Conservation (phyloP, 345 rosid genomes). For the Murraya koenigii region DNA sequence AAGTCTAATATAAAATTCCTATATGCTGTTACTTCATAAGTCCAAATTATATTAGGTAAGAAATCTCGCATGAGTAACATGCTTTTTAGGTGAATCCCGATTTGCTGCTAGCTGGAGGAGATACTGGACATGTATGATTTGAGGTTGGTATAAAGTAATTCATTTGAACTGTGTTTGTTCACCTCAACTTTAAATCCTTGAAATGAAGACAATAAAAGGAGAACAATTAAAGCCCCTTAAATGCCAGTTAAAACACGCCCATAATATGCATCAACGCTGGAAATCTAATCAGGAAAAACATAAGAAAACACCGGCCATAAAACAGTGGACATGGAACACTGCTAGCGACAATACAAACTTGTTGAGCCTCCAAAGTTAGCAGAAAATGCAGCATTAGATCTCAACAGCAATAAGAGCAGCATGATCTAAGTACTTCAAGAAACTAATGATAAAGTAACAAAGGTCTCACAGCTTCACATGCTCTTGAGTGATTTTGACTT, state of each 20-base stretch:
- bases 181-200: not conserved
- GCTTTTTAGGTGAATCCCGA: not conserved
- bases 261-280: not conserved
- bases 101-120: not conserved
- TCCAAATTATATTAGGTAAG: not conserved
- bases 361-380: not conserved
- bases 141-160: not conserved
- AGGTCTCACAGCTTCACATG: not conserved
- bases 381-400: not conserved
- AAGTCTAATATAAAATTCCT: not conserved
- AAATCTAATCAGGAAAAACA: not conserved
- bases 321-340: not conserved
- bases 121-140: not conserved
- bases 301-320: not conserved
- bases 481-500: not conserved
- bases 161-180: not conserved
- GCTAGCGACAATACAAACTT: not conserved
- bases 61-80: not conserved
- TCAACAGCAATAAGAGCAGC: not conserved
- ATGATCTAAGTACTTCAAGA: not conserved
- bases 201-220: not conserved
- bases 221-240: not conserved
- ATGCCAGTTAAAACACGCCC: not conserved
- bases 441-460: not conserved
- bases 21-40: not conserved